A percentile compares a stretch with the other conserved stretches of the same genome.
These are phyloP conservation scores for Annulohypoxylon nitens DNA, from an alignment of 495 filamentous ascomycete species.

Conservation along the genomic window DNA sequence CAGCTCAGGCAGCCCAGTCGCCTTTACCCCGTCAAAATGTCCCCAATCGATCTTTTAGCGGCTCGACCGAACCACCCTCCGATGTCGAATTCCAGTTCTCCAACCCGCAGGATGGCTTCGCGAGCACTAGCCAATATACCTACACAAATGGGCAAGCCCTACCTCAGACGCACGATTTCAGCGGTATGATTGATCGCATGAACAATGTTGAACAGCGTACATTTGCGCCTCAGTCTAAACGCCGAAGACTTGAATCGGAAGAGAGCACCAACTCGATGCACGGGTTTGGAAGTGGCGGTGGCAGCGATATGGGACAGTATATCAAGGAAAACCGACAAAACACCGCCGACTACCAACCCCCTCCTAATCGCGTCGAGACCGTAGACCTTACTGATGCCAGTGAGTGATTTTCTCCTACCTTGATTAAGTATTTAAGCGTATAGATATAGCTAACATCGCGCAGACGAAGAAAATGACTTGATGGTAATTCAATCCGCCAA, in stretches of 20 bases:
- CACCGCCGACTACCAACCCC: conserved; percentile 53
- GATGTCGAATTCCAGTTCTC: conserved; percentile 60
- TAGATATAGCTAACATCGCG: conserved; percentile 23
- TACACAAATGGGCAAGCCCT: conserved; percentile 21
- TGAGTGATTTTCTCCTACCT: conserved; percentile 26
- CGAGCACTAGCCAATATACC: conserved; percentile 21
- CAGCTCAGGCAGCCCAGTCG: conserved; percentile 23
- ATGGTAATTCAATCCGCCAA: conserved; percentile 57
- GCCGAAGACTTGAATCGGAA: conserved; percentile 68
- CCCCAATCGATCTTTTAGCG: conserved; percentile 22
- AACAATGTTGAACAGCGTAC: conserved; percentile 77
- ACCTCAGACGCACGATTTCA: conserved; percentile 55
- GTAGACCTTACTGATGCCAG: conserved; percentile 76
- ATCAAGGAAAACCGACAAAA: conserved; percentile 69
- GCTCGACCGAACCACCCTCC: conserved; percentile 33
- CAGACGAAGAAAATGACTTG: conserved; percentile 67
- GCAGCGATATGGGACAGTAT: conserved; percentile 72
- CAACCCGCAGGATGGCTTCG: conserved; percentile 47
- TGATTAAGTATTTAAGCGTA: conserved; percentile 1
- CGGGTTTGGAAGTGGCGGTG: conserved; percentile 60
- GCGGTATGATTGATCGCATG: conserved; percentile 72
- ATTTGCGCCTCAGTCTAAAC: conserved; percentile 71
- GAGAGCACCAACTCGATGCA: conserved; percentile 57
- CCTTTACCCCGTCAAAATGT: conserved; percentile 27
- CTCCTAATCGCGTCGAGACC: conserved; percentile 56